Base-by-base conservation (phyloP, 495 filamentous ascomycete species). In the Aspergillus sparsus region DNA sequence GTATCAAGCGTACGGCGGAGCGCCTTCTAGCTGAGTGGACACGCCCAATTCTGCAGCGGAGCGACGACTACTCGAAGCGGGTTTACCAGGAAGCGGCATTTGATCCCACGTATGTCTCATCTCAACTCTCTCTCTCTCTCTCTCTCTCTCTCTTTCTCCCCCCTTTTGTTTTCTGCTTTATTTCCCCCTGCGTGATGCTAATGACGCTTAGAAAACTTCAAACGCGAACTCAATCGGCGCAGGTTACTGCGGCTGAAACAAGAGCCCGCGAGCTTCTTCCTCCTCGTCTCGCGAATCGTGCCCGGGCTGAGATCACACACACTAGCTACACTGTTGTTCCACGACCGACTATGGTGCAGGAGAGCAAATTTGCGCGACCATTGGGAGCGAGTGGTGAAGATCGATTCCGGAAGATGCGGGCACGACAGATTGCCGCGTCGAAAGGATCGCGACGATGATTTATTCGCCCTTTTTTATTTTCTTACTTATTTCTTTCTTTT, bases 1-100 rank as follows among this genome's bases (percentile, higher is more conserved):
- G 80, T 54, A 97, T 99, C 82, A 97, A 97, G 80, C 90, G 93
- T 51, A 87, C 89, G 69, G 95, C 95, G 1, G 92, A 98, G 78
- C 85, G 88, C 39, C 79, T 98, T 34, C 75, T 98, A 34, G 89
- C 89, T 21, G 95, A 98, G 71, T 99, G 95, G 95, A 96, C 91
- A 47, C 84, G 95, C 9, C 91, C 93, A n/a, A 95, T 97, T 57
- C 82, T 99, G 50, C 93, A 94, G 73, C 86, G 91, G 53, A 94
- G 86, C 60, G 91, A 96, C 62, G 91, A 97, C 70, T 97, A 94
- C 76, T 88, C 88, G 70, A 92, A 94, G 78, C 85, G 89, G 36
- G 85, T 79, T 36, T 79, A 82, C 61, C 72, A 76, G 42, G 69
- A 83, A 58, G 82, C 77, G 31, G 80, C 79, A 27, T 87, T 82